These are phyloP conservation scores for Paramyrothecium sp. DNA, from an alignment of 2,329 filamentous ascomycete species.

Conservation along the genomic window DNA sequence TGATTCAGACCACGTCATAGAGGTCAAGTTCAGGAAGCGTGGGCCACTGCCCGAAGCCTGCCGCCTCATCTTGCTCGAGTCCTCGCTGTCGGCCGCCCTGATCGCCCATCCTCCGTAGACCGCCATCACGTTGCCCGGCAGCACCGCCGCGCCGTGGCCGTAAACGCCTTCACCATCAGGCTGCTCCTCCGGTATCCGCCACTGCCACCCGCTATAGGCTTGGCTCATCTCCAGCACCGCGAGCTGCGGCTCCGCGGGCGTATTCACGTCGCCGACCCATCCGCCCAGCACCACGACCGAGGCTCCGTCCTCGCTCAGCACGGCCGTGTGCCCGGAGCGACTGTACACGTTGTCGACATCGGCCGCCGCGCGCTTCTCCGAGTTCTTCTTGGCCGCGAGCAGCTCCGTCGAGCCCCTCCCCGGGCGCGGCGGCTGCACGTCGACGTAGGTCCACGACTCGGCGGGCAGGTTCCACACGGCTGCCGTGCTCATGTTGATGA, in stretches of 20 bases:
- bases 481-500: slow-evolving; percentile 91
- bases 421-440: slow-evolving; percentile 48
- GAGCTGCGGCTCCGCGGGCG: slow-evolving; percentile 78
- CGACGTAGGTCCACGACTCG: slow-evolving; percentile 80
- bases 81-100: slow-evolving; percentile 11
- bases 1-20: slow-evolving; percentile 48
- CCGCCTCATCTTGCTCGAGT: slow-evolving; percentile 30
- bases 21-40: slow-evolving; percentile 58
- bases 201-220: slow-evolving; percentile 73
- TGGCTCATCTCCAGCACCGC: slow-evolving; percentile 73
- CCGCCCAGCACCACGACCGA: slow-evolving; percentile 81
- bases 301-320: slow-evolving; percentile 75
- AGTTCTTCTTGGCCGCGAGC: slow-evolving; percentile 34
- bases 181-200: slow-evolving; percentile 59
- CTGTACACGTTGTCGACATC: slow-evolving; percentile 59
- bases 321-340: slow-evolving; percentile 83
- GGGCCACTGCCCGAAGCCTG: slow-evolving; percentile 23
- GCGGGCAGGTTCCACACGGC: slow-evolving; percentile 86
- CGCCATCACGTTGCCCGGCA: slow-evolving; percentile 69
- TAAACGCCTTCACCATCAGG: slow-evolving; percentile 49
- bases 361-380: slow-evolving; percentile 16
- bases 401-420: slow-evolving; percentile 45
- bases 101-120: slow-evolving; percentile 62
- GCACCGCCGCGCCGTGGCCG: slow-evolving; percentile 61
- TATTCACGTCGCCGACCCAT: slow-evolving; percentile 82